These are phyloP conservation scores for Kwoniella pini DNA, from an alignment of 768 basidiomycete species.

Conservation along the genomic window DNA sequence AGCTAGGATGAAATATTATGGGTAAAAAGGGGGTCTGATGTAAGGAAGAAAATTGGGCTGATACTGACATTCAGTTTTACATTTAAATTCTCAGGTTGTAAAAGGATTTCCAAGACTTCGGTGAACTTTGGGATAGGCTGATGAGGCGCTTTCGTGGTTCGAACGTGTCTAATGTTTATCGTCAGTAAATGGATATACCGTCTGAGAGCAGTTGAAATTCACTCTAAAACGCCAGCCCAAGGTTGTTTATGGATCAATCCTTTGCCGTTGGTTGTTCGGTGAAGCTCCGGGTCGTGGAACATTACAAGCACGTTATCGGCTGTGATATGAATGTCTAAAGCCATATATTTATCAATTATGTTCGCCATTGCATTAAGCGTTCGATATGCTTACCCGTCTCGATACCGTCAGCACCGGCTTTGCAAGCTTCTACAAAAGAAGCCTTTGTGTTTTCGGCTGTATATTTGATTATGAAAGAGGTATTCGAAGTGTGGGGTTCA, in stretches of 20 bases:
- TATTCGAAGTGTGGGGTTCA: slow-evolving; percentile 59
- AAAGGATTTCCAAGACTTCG: slow-evolving; percentile 76
- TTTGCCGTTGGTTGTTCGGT: slow-evolving; percentile 78
- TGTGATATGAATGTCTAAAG: slow-evolving; percentile 89
- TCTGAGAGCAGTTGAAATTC: slow-evolving; percentile 12
- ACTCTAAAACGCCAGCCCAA: slow-evolving; percentile 65
- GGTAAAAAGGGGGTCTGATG: not conserved
- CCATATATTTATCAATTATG: not conserved
- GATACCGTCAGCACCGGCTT: slow-evolving; percentile 92
- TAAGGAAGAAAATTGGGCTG: not conserved
- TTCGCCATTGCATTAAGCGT: too few species aligned
- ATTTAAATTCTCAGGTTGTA: slow-evolving; percentile 60
- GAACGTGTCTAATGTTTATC: slow-evolving; percentile 61
- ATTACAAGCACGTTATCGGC: slow-evolving; percentile 82
- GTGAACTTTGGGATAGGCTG: slow-evolving; percentile 89
- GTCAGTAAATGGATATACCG: not conserved
- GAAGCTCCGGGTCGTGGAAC: slow-evolving; percentile 92
- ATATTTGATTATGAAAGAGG: not conserved
- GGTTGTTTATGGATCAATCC: slow-evolving; percentile 66
- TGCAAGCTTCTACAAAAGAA: slow-evolving; percentile 91
- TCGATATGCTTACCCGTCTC: slow-evolving; percentile 70
- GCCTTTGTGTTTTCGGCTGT: slow-evolving; percentile 83
- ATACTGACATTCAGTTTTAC: slow-evolving; percentile 57
- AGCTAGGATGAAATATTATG: too few species aligned
- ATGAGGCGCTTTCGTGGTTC: slow-evolving; percentile 74